Base-by-base conservation (phyloP, 2,329 filamentous ascomycete genomes). In the Colletotrichum siamense region DNA sequence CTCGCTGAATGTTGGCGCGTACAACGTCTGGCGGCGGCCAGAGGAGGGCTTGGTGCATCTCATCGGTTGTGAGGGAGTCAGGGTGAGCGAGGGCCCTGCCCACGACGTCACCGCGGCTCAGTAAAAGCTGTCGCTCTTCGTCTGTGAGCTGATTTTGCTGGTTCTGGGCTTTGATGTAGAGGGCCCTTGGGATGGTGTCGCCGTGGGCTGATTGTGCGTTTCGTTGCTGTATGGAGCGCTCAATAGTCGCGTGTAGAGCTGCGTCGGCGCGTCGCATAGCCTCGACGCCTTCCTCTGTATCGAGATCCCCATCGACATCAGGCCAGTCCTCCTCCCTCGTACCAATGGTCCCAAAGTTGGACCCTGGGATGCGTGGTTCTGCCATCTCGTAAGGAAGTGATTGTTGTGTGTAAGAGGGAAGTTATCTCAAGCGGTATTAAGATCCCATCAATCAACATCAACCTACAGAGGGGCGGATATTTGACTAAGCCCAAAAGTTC, bases 91-190 rank as follows among this genome's bases (percentile, higher is more conserved):
- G 69, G 7, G 68, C 69, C 30, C 73, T 68, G 22, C 79, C 75
- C 15, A 75, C 59, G 13, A 79, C 61, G 39, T 79, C 77, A 32
- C 76, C 15, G 44, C 77, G 78, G 73, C 70, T 77, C 16, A 79
- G 74, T 2, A 79, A 52, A 1, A 78, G 73, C 8, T 36, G 28
- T 9, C 79, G 78, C 24, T 79, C 78, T 7, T 69, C 77, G 13
- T 66, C 30, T 9, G 79, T 78, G n/a, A 79, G 76, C 30, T 77
- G 57, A 16, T 72, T 61, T 10, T 79, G 73, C 26, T 75, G 64
- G 18, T 68, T 44, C 32, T 61, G 52, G 10, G 79, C 79, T 65
- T 79, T 79, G 36, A 72, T 52, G 62, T 79, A 78, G 13, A 79
- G 72, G 1, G 59, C 13, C 16, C 32, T 13, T 34, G 70, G 66